Percentiles rank a stretch among this genome's conserved stretches.
These are phyloP conservation scores for Pezicula carpinea DNA, from an alignment of 2,329 filamentous ascomycete genomes.

Conservation along the genomic window DNA sequence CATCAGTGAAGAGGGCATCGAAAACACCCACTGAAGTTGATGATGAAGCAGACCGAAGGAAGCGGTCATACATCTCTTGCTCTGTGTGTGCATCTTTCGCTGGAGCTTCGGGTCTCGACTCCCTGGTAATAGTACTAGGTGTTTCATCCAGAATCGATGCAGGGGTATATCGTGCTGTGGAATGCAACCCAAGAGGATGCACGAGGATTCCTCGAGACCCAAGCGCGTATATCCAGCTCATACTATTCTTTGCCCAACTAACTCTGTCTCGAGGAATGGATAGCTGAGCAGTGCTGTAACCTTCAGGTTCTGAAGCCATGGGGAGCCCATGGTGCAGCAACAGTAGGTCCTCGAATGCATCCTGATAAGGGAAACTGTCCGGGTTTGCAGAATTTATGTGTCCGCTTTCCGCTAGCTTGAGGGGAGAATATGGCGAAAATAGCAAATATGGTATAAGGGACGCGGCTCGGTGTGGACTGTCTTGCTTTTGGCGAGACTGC, in stretches of 20 bases:
- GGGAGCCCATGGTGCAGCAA: constrained; percentile 7
- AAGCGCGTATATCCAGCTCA: constrained; percentile 12
- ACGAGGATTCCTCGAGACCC: not conserved
- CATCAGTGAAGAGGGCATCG: constrained; percentile 2
- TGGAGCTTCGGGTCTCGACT: not conserved
- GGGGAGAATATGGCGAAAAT: constrained; percentile 28
- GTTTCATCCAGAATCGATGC: not conserved
- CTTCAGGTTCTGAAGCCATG: not conserved
- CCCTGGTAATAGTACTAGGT: not conserved
- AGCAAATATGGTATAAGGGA: constrained; percentile 29
- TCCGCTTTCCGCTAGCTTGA: constrained; percentile 14
- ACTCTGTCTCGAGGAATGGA: not conserved
- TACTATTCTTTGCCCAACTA: not conserved
- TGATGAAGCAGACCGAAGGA: constrained; percentile 11
- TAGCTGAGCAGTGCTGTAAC: not conserved
- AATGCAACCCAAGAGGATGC: not conserved
- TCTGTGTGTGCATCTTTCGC: constrained; percentile 16
- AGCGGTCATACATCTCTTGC: constrained; percentile 26
- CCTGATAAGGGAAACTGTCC: constrained; percentile 20
- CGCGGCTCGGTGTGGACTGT: too few species aligned
- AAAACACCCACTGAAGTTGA: not conserved
- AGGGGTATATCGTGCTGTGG: not conserved
- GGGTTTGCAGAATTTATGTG: not conserved
- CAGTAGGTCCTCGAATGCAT: constrained; percentile 29
- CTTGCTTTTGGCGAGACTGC: constrained; percentile 11